Evolutionary conservation across 139 green algal genomes (phyloP).

Genomic region (Volvox reticuliferus): DNA sequence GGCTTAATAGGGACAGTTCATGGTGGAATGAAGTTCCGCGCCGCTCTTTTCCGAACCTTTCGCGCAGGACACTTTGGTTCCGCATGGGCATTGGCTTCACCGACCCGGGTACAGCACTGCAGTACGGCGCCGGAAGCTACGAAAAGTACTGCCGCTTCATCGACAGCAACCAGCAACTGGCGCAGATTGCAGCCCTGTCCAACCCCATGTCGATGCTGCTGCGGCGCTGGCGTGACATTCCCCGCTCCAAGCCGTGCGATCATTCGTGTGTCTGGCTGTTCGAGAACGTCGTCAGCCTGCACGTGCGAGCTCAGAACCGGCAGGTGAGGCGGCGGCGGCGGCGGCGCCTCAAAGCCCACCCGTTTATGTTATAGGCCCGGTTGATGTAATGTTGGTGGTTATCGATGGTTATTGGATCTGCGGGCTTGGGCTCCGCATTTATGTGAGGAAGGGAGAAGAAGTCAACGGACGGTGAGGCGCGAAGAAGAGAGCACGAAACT

Average conservation of each 20-base stretch:
- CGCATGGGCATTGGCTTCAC: conserved; percentile 42
- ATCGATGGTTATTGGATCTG: too few relatives aligned
- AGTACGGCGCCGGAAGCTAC: background rate
- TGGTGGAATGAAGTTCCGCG: too few relatives aligned
- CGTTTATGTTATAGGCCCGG: too few relatives aligned
- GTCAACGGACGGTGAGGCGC: too few relatives aligned
- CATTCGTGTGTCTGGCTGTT: conserved; percentile 38
- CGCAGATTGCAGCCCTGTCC: background rate
- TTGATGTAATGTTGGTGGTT: too few relatives aligned
- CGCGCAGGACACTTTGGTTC: conserved; percentile 6
- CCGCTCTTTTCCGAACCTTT: too few relatives aligned
- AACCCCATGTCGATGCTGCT: conserved; percentile 28
- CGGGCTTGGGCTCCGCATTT: too few relatives aligned
- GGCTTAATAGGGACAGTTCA: too few relatives aligned
- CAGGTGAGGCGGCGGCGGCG: background rate
- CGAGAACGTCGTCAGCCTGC: conserved; percentile 33
- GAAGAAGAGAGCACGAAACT: too few relatives aligned
- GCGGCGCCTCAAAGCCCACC: too few relatives aligned
- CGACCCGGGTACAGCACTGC: conserved; percentile 22
- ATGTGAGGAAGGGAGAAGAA: too few relatives aligned
- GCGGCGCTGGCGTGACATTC: background rate
- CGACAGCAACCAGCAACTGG: conserved; percentile 28
- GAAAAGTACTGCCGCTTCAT: conserved; percentile 12
- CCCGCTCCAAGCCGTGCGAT: background rate
- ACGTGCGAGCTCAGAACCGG: conserved; percentile 29